Base-by-base conservation (phyloP, 2,329 filamentous ascomycete species). In the Atkinsonella texensis region DNA sequence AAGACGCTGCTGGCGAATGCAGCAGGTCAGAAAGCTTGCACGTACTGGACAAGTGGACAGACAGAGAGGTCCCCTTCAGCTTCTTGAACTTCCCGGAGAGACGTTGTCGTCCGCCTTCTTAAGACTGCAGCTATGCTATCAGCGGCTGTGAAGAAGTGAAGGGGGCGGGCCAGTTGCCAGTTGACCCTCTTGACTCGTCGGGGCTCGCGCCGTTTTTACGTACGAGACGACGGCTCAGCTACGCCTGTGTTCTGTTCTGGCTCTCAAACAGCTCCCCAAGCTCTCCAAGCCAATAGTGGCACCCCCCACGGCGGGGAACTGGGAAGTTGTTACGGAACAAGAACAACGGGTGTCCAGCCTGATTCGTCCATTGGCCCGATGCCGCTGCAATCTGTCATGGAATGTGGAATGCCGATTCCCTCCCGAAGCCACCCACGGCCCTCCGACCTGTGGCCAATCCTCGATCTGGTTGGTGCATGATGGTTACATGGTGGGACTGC, bases 381-480 rank as follows among this genome's bases (percentile, higher is more conserved):
- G 55, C 55, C 53, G 53, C 50, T 42, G 28, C 49, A 55, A 55
- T 51, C 55, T 55, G 56, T 42, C 33, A 35, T 47, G 51, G 46
- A n/a, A n/a, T n/a, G n/a, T n/a, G n/a, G n/a, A n/a, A n/a, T n/a
- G n/a, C 52, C 52, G 54, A 49, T 38, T 23, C 9, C 17, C 31
- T 52, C 20, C 32, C 49, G 48, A 23, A 33, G 8, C 41, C 48
- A 13, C 41, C 41, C 48, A 13, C 41, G 2, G 31, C 48, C 12
- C 17, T 32, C 48, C 31, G 45, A 40, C 17, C 20, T 41, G 47
- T 18, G 17, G 47, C 47, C n/a, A 48, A 51, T 42, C 40, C n/a
- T 17, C 8, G 15, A 9, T 42, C 11, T 7, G 17, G n/a, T n/a
- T n/a, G n/a, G 4, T 42, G 9, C 17, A 42, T 38, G 5, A 11